Percentiles rank a stretch among this genome's conserved stretches.
phyloP scores from a whole-genome alignment of 2,329 filamentous ascomycete species.

The Fusarium penzigii region DNA sequence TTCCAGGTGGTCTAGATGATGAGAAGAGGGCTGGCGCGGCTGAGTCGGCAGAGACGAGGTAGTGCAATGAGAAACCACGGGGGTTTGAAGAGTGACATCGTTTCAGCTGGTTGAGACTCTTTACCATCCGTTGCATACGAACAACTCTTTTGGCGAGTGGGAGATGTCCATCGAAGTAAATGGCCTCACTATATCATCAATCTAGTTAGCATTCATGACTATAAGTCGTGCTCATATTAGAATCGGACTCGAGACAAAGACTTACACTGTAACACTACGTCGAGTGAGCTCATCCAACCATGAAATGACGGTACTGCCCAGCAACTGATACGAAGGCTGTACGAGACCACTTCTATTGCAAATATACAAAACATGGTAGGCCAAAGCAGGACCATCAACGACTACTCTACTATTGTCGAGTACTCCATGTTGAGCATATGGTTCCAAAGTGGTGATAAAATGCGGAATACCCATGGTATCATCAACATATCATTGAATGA shows the following conservation, averaged over 20 bases:
- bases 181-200: slow-evolving; percentile 45
- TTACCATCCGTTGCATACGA: slow-evolving; percentile 61
- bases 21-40: slow-evolving; percentile 27
- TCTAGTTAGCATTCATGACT: slow-evolving; percentile 5
- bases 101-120: slow-evolving; percentile 56
- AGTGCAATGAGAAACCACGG: slow-evolving; percentile 26
- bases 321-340: slow-evolving; percentile 62
- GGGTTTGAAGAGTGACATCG: slow-evolving; percentile 42
- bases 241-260: background rate
- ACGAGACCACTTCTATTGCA: slow-evolving; percentile 53
- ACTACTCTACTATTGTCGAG: slow-evolving; percentile 48
- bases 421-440: slow-evolving; percentile 46
- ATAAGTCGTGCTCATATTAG: background rate
- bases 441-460: slow-evolving; percentile 53
- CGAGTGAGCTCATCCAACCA: slow-evolving; percentile 64
- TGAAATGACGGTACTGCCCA: slow-evolving; percentile 58
- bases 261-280: slow-evolving; percentile 63
- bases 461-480: slow-evolving; percentile 59
- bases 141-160: slow-evolving; percentile 65
- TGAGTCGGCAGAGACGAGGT: slow-evolving; percentile 18
- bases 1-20: slow-evolving; percentile 26
- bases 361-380: slow-evolving; percentile 69
- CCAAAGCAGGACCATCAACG: slow-evolving; percentile 79
- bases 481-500: background rate
- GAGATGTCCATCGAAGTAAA: slow-evolving; percentile 86